phyloP scores from a whole-genome alignment of 345 rosid genomes.

The Acer yangbiense region DNA sequence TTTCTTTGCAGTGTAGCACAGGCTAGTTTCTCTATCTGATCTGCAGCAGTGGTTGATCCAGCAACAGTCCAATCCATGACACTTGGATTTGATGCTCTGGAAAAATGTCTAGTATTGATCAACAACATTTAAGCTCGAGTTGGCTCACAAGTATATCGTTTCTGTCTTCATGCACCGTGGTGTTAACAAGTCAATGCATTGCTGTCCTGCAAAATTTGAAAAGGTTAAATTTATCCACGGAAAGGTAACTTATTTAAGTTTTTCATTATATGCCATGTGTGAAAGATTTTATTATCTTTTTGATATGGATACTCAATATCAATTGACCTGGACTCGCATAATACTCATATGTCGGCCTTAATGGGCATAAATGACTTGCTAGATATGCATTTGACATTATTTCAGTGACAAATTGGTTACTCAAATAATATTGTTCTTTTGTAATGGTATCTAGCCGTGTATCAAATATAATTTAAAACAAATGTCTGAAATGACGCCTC shows the following conservation, averaged over 20 bases:
- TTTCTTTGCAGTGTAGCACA: neutral
- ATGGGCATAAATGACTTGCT: neutral
- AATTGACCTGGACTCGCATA: neutral
- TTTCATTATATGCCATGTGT: neutral
- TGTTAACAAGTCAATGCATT: neutral
- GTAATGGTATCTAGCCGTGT: too few relatives aligned
- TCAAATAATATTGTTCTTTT: neutral
- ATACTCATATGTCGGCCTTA: conserved; percentile 2
- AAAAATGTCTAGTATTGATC: neutral
- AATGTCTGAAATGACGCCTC: too few relatives aligned
- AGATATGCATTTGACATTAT: neutral
- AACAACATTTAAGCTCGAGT: neutral
- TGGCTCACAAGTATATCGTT: neutral
- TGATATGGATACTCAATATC: conserved; percentile 4
- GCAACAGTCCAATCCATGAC: neutral
- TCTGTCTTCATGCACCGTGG: neutral
- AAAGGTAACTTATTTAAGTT: conserved; percentile 16
- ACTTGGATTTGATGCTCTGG: neutral
- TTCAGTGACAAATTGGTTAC: neutral
- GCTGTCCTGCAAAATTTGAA: neutral
- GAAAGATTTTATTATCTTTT: neutral
- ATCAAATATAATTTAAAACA: too few relatives aligned
- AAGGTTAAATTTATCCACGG: neutral
- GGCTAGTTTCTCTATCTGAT: conserved; percentile 2
- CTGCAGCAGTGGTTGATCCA: neutral